phyloP scores from a whole-genome alignment of 164 flowering plant genomes.

The Pachysandra terminalis region DNA sequence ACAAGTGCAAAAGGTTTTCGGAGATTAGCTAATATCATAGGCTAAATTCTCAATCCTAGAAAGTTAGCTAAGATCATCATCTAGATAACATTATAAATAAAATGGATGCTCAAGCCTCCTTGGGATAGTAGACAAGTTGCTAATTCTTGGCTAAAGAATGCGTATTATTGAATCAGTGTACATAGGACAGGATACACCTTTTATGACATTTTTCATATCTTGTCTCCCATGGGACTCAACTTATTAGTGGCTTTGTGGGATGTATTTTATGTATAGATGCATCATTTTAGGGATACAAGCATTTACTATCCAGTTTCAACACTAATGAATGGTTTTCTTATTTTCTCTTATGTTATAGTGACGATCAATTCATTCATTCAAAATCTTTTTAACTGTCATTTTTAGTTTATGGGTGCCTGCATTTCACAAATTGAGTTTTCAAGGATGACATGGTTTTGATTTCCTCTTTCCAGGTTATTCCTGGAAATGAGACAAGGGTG shows the following conservation, averaged over 20 bases:
- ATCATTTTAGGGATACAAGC: neutral
- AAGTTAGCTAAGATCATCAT: too few relatives aligned
- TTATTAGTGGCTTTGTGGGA: neutral
- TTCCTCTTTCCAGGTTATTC: conserved; percentile 63
- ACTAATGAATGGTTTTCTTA: neutral
- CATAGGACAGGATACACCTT: neutral
- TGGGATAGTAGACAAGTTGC: neutral
- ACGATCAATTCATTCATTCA: neutral
- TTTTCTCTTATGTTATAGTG: neutral
- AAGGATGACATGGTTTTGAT: too few relatives aligned
- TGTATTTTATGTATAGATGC: neutral
- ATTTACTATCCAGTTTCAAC: neutral
- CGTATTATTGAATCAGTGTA: neutral
- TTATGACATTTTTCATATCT: too few relatives aligned
- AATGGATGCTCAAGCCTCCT: neutral
- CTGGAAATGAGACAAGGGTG: conserved; percentile 94
- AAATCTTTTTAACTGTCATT: neutral
- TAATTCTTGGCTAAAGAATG: neutral
- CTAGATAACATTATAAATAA: too few relatives aligned
- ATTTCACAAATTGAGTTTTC: neutral
- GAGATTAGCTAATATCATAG: neutral
- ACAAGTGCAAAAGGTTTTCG: neutral
- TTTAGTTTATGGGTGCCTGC: neutral
- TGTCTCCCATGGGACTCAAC: neutral
- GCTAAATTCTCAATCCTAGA: too few relatives aligned